Evolutionary conservation across 352 stramenopile species (phyloP), one percentile per base, ranked within the genome.

Genomic region (Phytophthora aleatoria): DNA sequence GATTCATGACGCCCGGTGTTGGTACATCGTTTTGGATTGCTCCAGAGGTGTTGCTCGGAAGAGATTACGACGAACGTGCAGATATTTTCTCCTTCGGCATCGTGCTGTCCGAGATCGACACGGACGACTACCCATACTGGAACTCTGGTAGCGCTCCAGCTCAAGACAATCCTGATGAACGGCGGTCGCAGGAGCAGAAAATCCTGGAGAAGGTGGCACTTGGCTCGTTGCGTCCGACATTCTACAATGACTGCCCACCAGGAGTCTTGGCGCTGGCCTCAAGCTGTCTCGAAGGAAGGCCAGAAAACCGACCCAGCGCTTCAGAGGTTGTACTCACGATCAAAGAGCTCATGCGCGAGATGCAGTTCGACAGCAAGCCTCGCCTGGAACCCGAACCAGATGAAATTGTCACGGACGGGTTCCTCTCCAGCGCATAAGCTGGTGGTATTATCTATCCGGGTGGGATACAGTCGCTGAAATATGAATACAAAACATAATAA

Each of bases 101-200:
- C 24, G 77, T 86, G 9, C 49, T 86, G 5, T 79, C 72, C 10
- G 77, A 86, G 50, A 70, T 86, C 44, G 76, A 85, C 59, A 82
- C 76, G 38, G 71, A 77, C 38, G 74, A 79, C 42, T 79, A 79
- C 42, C 71, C 71, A 16, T 81, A 81, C 60, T 77, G 68, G 68
- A 80, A 83, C 57, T 77, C 72, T 8, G 72, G 68, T 9, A 74
- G 15, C 16, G 49, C 71, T 11, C 71, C 61, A 36, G 64, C 35
- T 5, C 64, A 74, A 45, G 65, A 70, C 4, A 64, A 74, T 16
- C 54, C 47, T 7, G 45, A 61, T 9, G 64, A 74, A 66, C 49
- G 71, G n/a, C 76, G 74, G 16, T 57, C 59, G 3, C 69, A 81
- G 50, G 69, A 84, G 28, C 72, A 77, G 42, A 72, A 72, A 41